Conservation (phyloP, 1,284 basidiomycete species). For the Ustanciosporium gigantosporum region DNA sequence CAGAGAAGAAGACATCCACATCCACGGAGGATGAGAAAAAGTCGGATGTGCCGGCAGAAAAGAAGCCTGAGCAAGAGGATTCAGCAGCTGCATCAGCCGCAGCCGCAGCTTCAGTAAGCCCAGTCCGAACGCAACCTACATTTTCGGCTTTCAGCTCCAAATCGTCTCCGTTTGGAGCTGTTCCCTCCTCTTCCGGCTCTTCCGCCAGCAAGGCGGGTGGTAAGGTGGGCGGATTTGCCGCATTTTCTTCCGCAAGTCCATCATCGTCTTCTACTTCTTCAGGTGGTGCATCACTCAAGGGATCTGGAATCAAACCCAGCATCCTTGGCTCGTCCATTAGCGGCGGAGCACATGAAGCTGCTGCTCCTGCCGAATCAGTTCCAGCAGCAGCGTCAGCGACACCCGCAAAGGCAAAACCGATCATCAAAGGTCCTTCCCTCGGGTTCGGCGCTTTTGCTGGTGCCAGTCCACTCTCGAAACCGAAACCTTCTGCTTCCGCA, state of each 20-base stretch:
- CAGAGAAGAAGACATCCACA: not conserved
- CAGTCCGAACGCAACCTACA: conserved; percentile 33
- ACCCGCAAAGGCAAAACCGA: conserved; percentile 8
- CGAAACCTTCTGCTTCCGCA: conserved; percentile 11
- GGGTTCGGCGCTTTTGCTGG: conserved; percentile 52
- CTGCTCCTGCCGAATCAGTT: too few relatives aligned
- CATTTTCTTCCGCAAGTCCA: conserved; percentile 16
- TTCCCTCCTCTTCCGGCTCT: conserved; percentile 32
- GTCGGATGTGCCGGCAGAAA: not conserved
- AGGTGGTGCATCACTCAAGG: not conserved
- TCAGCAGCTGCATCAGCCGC: not conserved
- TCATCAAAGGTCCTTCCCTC: conserved; percentile 21
- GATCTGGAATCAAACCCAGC: conserved; percentile 35
- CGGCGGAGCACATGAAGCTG: conserved; percentile 11
- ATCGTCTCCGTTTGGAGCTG: conserved; percentile 35
- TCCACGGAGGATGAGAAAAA: too few relatives aligned
- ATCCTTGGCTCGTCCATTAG: conserved; percentile 32
- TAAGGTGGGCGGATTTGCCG: conserved; percentile 7
- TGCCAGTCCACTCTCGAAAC: conserved; percentile 31
- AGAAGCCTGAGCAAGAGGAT: not conserved
- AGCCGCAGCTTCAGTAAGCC: not conserved
- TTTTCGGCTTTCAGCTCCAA: conserved; percentile 45
- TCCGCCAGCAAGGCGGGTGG: conserved; percentile 4
- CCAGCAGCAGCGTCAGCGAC: not conserved
- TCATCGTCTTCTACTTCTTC: not conserved